Evolutionary conservation across 805 yeast genomes (phyloP).

Genomic region (Yamadazyma akitaensis): DNA sequence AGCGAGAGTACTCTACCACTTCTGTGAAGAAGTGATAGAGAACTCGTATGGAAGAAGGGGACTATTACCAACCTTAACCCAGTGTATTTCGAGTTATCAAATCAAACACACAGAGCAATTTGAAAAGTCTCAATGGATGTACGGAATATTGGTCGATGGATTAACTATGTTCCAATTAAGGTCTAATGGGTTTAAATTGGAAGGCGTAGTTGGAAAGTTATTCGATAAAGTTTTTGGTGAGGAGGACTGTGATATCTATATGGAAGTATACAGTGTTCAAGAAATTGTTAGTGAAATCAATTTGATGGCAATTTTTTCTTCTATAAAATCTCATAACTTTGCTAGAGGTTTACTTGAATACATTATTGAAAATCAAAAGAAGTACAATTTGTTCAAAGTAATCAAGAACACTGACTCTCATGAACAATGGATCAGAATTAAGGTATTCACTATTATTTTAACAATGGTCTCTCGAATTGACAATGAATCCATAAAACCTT

Average conservation of each 20-base stretch:
- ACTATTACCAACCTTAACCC: conserved; percentile 58
- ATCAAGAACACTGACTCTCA: conserved; percentile 58
- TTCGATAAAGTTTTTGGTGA: conserved; percentile 46
- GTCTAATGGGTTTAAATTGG: conserved; percentile 56
- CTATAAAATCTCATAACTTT: conserved; percentile 24
- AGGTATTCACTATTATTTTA: conserved; percentile 50
- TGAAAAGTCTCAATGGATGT: conserved; percentile 48
- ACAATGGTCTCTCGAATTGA: conserved; percentile 16
- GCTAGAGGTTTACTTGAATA: conserved; percentile 29
- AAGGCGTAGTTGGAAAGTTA: conserved; percentile 49
- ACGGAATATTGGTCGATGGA: conserved; percentile 43
- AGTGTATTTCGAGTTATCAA: conserved; percentile 45
- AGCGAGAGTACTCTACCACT: conserved; percentile 23
- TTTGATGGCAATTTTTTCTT: conserved; percentile 45
- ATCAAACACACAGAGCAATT: conserved; percentile 26
- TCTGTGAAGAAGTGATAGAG: conserved; percentile 43
- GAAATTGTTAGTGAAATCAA: conserved; percentile 55
- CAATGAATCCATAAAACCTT: conserved; percentile 3
- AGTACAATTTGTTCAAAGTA: conserved; percentile 47
- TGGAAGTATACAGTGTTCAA: conserved; percentile 49
- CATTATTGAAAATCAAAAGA: conserved; percentile 34
- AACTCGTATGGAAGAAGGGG: conserved; percentile 63
- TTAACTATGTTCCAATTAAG: conserved; percentile 52
- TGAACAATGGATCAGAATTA: conserved; percentile 66
- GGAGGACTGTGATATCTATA: conserved; percentile 31